Percentiles rank a stretch among this genome's conserved stretches.
Conservation (phyloP, 2,329 filamentous ascomycete genomes). For the Ophiognomonia clavigignenti-juglandacearum region DNA sequence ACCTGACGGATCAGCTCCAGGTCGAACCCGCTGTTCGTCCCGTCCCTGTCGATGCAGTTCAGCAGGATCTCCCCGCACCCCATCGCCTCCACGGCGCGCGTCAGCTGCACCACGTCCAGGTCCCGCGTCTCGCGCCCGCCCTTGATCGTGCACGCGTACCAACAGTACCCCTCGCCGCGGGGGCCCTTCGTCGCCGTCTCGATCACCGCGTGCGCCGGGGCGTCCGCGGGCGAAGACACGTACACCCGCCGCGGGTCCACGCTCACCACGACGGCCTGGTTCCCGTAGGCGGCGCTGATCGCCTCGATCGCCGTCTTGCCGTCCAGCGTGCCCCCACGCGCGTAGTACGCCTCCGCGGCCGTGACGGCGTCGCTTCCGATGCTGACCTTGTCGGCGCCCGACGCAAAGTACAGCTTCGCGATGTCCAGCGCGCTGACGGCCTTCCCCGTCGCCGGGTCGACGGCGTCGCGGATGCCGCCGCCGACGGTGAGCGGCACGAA, state of each 20-base stretch:
- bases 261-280: conserved; percentile 93
- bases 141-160: conserved; percentile 97
- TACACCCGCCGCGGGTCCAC: conserved; percentile 93
- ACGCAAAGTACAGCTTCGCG: conserved; percentile 95
- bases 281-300: conserved; percentile 89
- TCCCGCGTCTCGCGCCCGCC: conserved; percentile 92
- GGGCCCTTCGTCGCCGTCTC: conserved; percentile 66
- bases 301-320: conserved; percentile 92
- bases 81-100: conserved; percentile 89
- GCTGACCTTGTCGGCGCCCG: conserved; percentile 93
- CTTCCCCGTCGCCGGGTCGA: conserved; percentile 84
- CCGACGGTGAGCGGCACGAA: conserved; percentile 96
- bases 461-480: conserved; percentile 88
- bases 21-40: conserved; percentile 91
- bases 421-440: conserved; percentile 87
- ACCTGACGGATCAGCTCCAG: conserved; percentile 86
- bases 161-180: conserved; percentile 75
- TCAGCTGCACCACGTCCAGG: conserved; percentile 84
- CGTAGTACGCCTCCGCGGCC: conserved; percentile 88
- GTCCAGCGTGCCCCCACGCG: conserved; percentile 59
- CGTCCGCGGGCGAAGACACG: conserved; percentile 51
- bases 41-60: conserved; percentile 97
- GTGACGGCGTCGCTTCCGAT: conserved; percentile 93
- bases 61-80: conserved; percentile 89
- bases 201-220: conserved; percentile 68